phyloP scores from a whole-genome alignment of 2,329 filamentous ascomycete genomes.

The Scortechinia acanthostroma region DNA sequence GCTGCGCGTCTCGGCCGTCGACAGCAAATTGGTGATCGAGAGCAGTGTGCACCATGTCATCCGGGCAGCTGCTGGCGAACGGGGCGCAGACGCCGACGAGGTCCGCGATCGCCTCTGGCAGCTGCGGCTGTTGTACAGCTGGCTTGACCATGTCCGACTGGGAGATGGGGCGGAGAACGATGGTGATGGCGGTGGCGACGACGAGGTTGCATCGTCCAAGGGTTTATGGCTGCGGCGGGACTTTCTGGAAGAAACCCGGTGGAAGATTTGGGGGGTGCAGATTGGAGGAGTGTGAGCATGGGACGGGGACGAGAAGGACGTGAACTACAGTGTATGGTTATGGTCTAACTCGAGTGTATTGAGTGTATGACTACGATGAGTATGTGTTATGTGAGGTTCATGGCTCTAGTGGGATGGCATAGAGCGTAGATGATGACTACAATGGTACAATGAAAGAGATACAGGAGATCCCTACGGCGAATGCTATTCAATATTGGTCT shows the following conservation, averaged over 20 bases:
- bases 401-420: too few relatives aligned
- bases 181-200: not conserved
- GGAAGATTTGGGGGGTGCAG: conserved; percentile 30
- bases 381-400: not conserved
- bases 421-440: too few relatives aligned
- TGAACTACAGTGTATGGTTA: not conserved
- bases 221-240: conserved; percentile 26
- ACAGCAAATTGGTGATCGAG: not conserved
- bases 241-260: conserved; percentile 26
- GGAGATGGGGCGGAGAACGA: not conserved
- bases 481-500: too few relatives aligned
- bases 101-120: conserved; percentile 45
- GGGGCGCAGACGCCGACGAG: conserved; percentile 15
- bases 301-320: too few relatives aligned
- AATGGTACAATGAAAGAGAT: too few relatives aligned
- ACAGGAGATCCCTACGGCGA: too few relatives aligned
- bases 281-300: conserved; percentile 9
- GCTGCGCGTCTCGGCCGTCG: not conserved
- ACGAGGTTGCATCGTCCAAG: not conserved
- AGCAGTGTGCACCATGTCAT: conserved; percentile 4
- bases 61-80: not conserved
- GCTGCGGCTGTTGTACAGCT: conserved; percentile 47
- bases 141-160: conserved; percentile 32
- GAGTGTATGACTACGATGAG: conserved; percentile 1
- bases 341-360: too few relatives aligned